A percentile compares a stretch with the other conserved stretches of the same genome.
These are phyloP conservation scores for Jamesozyma lodderae DNA, from an alignment of 805 yeast species.

Conservation along the genomic window DNA sequence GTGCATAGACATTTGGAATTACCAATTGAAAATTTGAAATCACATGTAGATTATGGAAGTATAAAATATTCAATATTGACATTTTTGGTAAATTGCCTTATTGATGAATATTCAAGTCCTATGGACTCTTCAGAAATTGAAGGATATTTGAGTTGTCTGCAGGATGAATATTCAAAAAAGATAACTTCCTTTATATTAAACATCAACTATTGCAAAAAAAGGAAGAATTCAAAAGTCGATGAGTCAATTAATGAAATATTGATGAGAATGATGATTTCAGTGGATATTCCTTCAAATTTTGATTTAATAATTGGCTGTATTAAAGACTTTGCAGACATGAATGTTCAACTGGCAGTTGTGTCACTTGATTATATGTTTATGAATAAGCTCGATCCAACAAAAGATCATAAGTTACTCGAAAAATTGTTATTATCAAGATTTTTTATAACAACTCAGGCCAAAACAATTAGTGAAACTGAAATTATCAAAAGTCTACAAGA, in stretches of 20 bases:
- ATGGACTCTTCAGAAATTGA: conserved; percentile 7
- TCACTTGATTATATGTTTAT: conserved; percentile 31
- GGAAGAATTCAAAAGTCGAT: conserved; percentile 3
- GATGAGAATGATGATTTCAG: conserved; percentile 32
- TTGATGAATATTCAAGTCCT: conserved; percentile 11
- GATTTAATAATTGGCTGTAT: conserved; percentile 22
- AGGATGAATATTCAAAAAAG: conserved; percentile 21
- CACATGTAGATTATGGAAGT: conserved; percentile 12
- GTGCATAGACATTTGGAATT: conserved; percentile 9
- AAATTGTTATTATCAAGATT: conserved; percentile 23
- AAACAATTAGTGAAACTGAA: conserved; percentile 16
- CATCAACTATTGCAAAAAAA: conserved; percentile 14
- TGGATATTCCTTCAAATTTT: conserved; percentile 18
- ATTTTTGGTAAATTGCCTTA: conserved; percentile 23
- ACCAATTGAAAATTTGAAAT: conserved; percentile 8
- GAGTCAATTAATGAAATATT: conserved; percentile 24
- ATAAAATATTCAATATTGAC: conserved; percentile 20
- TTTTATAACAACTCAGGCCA: conserved; percentile 20
- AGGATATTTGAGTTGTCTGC: conserved; percentile 18
- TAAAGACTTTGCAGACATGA: conserved; percentile 20
- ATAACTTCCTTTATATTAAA: conserved; percentile 28
- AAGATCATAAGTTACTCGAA: conserved; percentile 23
- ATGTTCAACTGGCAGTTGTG: conserved; percentile 24
- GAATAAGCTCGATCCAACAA: conserved; percentile 24
- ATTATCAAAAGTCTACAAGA: conserved; percentile 16